These are phyloP conservation scores for Obba rivulosa DNA, from an alignment of 768 basidiomycete genomes.

Conservation along the genomic window DNA sequence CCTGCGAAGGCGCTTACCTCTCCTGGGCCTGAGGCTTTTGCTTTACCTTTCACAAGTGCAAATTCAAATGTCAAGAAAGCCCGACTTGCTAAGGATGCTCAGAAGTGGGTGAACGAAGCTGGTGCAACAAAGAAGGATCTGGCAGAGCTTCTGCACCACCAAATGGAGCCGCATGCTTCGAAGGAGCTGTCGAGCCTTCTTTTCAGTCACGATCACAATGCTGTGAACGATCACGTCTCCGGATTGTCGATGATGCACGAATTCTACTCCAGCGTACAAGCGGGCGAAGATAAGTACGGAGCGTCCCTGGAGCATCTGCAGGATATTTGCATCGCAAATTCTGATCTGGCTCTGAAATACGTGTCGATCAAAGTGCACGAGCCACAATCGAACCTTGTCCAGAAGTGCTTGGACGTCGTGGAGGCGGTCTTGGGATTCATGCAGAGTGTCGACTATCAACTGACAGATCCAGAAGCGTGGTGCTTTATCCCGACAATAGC, in stretches of 20 bases:
- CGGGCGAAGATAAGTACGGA: conserved; percentile 50
- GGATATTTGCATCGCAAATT: conserved; percentile 73
- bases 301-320: conserved; percentile 43
- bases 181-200: conserved; percentile 70
- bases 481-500: conserved; percentile 89
- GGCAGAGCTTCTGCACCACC: conserved; percentile 76
- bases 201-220: conserved; percentile 95
- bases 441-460: conserved; percentile 63
- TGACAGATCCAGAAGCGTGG: conserved; percentile 81
- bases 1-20: conserved; percentile 28
- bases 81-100: conserved; percentile 68
- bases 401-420: conserved; percentile 84
- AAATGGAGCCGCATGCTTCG: conserved; percentile 85
- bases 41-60: conserved; percentile 40
- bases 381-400: conserved; percentile 83
- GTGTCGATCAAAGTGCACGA: conserved; percentile 86
- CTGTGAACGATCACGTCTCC: conserved; percentile 86
- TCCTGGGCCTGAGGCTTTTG: conserved; percentile 27
- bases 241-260: conserved; percentile 73
- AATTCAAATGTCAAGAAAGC: conserved; percentile 60
- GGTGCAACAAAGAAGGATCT: conserved; percentile 84
- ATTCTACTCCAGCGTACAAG: conserved; percentile 57
- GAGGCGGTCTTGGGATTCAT: conserved; percentile 76
- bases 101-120: conserved; percentile 82
- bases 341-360: conserved; percentile 92